Percentiles rank a stretch among this genome's conserved stretches.
phyloP scores from a whole-genome alignment of 257 asterid genomes.

The Lycium barbarum region DNA sequence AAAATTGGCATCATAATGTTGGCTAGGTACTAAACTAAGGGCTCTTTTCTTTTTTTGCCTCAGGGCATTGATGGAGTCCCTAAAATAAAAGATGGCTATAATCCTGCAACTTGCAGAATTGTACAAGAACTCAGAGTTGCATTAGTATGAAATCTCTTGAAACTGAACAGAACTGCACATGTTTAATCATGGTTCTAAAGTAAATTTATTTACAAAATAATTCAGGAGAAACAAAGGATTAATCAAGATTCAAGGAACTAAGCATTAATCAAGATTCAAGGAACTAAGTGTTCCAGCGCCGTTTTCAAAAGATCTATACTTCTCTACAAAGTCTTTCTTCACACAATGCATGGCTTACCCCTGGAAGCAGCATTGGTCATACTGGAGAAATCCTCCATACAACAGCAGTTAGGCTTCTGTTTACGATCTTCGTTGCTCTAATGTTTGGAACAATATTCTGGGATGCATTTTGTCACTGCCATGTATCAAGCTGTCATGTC shows the following conservation, averaged over 20 bases:
- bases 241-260: constrained; percentile 33
- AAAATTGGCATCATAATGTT: not conserved
- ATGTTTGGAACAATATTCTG: constrained; percentile 35
- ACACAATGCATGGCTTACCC: constrained; percentile 35
- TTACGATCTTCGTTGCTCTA: constrained; percentile 33
- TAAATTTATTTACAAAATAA: not conserved
- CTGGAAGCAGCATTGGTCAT: constrained; percentile 37
- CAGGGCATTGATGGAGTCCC: constrained; percentile 49
- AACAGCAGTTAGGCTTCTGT: constrained; percentile 35
- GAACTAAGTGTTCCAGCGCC: constrained; percentile 34
- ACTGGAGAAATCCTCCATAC: constrained; percentile 39
- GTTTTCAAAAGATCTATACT: constrained; percentile 32
- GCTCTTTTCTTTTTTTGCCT: not conserved
- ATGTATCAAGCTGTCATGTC: too few relatives aligned
- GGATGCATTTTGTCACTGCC: not conserved
- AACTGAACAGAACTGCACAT: not conserved
- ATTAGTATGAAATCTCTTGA: constrained; percentile 39
- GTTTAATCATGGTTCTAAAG: not conserved
- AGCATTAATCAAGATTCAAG: constrained; percentile 33
- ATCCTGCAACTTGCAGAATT: constrained; percentile 69
- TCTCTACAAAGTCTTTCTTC: constrained; percentile 35
- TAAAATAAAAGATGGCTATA: constrained; percentile 58
- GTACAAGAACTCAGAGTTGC: constrained; percentile 52
- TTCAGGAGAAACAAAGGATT: constrained; percentile 33
- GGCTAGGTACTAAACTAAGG: not conserved